phyloP scores from a whole-genome alignment of 495 filamentous ascomycete genomes.

The Hyaloscypha bicolor region DNA sequence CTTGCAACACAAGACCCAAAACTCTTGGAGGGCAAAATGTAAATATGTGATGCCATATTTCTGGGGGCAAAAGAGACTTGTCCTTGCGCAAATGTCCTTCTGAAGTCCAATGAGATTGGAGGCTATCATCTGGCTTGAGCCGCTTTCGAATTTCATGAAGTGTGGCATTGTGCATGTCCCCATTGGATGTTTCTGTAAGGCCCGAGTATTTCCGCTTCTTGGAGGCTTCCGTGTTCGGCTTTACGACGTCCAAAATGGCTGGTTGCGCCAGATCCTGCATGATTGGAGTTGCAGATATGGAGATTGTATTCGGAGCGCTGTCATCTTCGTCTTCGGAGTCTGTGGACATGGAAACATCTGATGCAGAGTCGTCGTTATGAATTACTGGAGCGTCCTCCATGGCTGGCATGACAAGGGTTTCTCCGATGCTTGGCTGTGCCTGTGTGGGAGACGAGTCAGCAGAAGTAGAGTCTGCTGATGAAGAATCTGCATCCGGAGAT shows the following conservation, averaged over 20 bases:
- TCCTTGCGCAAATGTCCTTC: conserved; percentile 30
- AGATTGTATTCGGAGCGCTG: conserved; percentile 1
- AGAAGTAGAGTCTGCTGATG: conserved; percentile 26
- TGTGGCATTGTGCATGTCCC: conserved; percentile 35
- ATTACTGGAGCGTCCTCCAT: conserved; percentile 7
- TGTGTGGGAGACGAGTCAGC: conserved; percentile 26
- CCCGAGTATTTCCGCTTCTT: conserved; percentile 44
- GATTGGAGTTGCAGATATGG: conserved; percentile 1
- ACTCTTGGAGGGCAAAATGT: conserved; percentile 52
- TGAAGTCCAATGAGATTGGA: conserved; percentile 12
- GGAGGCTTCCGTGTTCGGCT: conserved; percentile 14
- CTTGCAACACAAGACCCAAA: conserved; percentile 50
- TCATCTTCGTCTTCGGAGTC: conserved; percentile 30
- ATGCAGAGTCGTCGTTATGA: conserved; percentile 29
- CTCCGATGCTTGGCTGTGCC: background rate
- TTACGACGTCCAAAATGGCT: background rate
- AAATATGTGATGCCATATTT: conserved; percentile 60
- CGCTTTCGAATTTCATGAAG: conserved; percentile 25
- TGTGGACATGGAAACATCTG: conserved; percentile 35
- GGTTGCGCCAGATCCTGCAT: background rate
- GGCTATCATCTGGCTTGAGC: conserved; percentile 38
- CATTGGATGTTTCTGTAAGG: conserved; percentile 18
- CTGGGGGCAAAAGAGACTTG: conserved; percentile 47
- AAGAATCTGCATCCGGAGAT: conserved; percentile 16
- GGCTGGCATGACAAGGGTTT: background rate